Evolutionary conservation across 768 basidiomycete genomes (phyloP), one percentile per base, ranked within the genome.

Genomic region (Rhizopogon sp.): DNA sequence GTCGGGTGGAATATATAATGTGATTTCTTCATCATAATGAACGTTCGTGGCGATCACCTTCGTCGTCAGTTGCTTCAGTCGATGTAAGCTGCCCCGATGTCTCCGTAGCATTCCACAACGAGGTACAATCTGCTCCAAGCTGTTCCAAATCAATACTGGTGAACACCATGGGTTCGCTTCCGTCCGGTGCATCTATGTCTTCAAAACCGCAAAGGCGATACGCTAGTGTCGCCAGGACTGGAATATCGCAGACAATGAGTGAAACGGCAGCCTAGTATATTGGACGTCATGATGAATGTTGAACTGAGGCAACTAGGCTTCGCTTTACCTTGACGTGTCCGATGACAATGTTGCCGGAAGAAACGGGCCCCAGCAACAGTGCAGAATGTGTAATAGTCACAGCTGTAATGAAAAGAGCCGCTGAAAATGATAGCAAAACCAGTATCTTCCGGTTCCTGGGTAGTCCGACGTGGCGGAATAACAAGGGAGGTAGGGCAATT

Each of bases 291-390:
- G 14, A 59, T 56, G 33, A 53, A 59, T 22, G 49, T 59, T 20
- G 41, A 11, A 25, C 3, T 3, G 13, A 43, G 20, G 20, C 11
- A 10, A 31, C n/a, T 17, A 17, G 10, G 11, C 10, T 31, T 45
- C 10, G n/a, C n/a, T 45, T 42, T 40, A 58, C 56, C 44, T 66
- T 66, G 56, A 67, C 53, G 9, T 68, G 60, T 17, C 50, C 64
- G n/a, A 58, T 54, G 33, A 68, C 25, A 53, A 64, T 54, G 11
- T 53, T 53, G 17, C 60, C 60, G 3, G 62, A 56, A 5, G 61
- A 58, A 8, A 54, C 2, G 3, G 49, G 43, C 11, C 9, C 46
- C 3, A 61, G 56, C 6, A 60, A 37, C 7, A 50, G 16, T 6
- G 59, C 45, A 8, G 54, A 52, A 14, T 68, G 46, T 0, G 51